phyloP scores from a whole-genome alignment of 2,329 filamentous ascomycete species.

The Colletotrichum echinochloae region DNA sequence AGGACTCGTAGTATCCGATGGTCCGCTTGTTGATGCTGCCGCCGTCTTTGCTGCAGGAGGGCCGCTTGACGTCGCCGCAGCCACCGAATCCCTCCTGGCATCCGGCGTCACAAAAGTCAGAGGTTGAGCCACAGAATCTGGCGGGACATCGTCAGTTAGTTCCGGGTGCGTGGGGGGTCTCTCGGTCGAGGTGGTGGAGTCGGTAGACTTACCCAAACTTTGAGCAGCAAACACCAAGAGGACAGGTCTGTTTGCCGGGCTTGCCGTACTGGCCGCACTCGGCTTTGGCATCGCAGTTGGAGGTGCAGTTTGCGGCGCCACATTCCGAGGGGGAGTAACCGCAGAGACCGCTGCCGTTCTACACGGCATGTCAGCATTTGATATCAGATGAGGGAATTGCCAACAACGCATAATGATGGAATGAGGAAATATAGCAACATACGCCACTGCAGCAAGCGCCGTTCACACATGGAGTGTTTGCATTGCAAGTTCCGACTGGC shows the following conservation, averaged over 20 bases:
- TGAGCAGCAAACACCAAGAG: constrained; percentile 48
- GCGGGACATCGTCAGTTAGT: too few species aligned
- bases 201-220: constrained; percentile 29
- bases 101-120: constrained; percentile 33
- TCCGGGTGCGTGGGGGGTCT: too few species aligned
- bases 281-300: constrained; percentile 52
- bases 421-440: background rate
- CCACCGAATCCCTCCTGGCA: background rate
- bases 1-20: constrained; percentile 53
- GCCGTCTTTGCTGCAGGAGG: constrained; percentile 12
- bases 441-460: constrained; percentile 44
- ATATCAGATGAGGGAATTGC: too few species aligned
- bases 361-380: background rate
- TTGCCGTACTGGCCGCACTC: constrained; percentile 50
- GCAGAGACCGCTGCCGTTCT: constrained; percentile 2
- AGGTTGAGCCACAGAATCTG: background rate
- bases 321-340: constrained; percentile 18
- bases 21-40: constrained; percentile 21
- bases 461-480: constrained; percentile 42
- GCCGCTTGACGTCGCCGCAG: constrained; percentile 20
- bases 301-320: constrained; percentile 40
- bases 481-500: constrained; percentile 38
- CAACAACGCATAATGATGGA: too few species aligned
- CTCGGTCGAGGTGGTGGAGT: too few species aligned
- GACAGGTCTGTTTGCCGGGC: constrained; percentile 42